phyloP scores from a whole-genome alignment of 768 basidiomycete genomes.

The Pleurotus citrinopileatus region DNA sequence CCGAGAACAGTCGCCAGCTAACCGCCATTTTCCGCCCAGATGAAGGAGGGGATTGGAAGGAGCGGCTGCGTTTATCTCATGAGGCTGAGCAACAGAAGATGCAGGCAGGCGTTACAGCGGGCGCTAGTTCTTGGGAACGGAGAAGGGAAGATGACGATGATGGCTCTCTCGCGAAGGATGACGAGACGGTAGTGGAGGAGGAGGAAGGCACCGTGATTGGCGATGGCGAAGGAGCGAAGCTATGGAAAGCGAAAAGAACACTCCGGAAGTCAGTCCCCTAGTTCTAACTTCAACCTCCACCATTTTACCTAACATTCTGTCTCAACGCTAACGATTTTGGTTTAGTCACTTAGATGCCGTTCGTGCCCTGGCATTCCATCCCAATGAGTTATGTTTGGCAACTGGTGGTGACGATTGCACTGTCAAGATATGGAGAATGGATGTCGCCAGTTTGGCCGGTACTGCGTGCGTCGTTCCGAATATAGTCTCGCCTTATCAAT shows the following conservation, averaged over 20 bases:
- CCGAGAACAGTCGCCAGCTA: conserved; percentile 48
- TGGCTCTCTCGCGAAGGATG: conserved; percentile 47
- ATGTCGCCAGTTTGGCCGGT: conserved; percentile 70
- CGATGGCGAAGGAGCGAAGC: conserved; percentile 66
- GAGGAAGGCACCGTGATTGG: conserved; percentile 64
- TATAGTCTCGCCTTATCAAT: conserved; percentile 12
- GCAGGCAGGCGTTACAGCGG: conserved; percentile 32
- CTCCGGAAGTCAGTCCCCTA: conserved; percentile 75
- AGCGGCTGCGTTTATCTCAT: conserved; percentile 65
- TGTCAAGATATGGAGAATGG: conserved; percentile 94
- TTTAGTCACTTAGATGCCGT: conserved; percentile 90
- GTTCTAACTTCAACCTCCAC: conserved; percentile 13
- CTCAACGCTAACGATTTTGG: conserved; percentile 15
- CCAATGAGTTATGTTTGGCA: conserved; percentile 80
- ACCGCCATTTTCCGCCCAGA: conserved; percentile 89
- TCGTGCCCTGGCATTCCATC: conserved; percentile 87
- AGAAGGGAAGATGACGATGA: conserved; percentile 61
- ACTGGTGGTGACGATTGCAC: conserved; percentile 95
- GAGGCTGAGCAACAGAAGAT: conserved; percentile 56
- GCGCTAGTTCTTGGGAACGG: conserved; percentile 50
- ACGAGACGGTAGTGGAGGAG: conserved; percentile 64
- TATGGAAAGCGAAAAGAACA: conserved; percentile 86
- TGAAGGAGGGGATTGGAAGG: conserved; percentile 83
- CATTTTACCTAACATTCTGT: neutral
- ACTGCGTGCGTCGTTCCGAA: conserved; percentile 58